Base-by-base conservation (phyloP, 371 early-diverging fungal genomes). In the Nematocida ausubeli region DNA sequence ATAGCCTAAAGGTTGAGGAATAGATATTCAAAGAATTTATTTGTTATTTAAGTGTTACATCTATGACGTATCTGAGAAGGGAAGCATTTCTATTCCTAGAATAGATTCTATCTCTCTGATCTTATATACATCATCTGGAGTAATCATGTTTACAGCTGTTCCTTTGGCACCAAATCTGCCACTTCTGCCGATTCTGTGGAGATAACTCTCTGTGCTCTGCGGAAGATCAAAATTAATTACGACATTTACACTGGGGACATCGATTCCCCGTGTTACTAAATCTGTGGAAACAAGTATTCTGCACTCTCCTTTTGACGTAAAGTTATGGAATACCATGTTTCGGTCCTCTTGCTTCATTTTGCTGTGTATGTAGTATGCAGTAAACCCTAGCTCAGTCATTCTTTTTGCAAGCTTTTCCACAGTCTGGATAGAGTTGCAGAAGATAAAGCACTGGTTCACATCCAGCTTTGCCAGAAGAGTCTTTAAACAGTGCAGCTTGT, bases 171-270 rank as follows among this genome's bases (percentile, higher is more conserved):
- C 99, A 85, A 94, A 97, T 72, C 99, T 90, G 6, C 98, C 99
- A 62, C 96, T 95, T 89, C 97, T 92, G 65, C 99, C 99, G 83
- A 98, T 95, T 81, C 99, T 91, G 88, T 98, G 98, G 44, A 98
- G 88, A 84, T 98, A 97, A 2, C 95, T 95, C 84, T 98, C 97
- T 32, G 96, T 92, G 73, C 92, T 94, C 86, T 93, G 92, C 69
- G 98, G 97, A 84, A 97, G 93, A 86, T 97, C 98, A 90, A 95
- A 97, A 89, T 98, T 97, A 88, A 98, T 96, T 56, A 98, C 98
- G 12, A 96, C 93, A 87, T 96, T 96, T 56, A 97, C 95, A 28
- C 92, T 93, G 85, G 95, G 95, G 82, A 96, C 95, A 87, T 98
- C 98, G 81, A 97, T 96, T 87, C 99, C 99, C 81, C 99, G 90